phyloP scores from a whole-genome alignment of 108 stramenopile species.

The Licmophora abbreviata region DNA sequence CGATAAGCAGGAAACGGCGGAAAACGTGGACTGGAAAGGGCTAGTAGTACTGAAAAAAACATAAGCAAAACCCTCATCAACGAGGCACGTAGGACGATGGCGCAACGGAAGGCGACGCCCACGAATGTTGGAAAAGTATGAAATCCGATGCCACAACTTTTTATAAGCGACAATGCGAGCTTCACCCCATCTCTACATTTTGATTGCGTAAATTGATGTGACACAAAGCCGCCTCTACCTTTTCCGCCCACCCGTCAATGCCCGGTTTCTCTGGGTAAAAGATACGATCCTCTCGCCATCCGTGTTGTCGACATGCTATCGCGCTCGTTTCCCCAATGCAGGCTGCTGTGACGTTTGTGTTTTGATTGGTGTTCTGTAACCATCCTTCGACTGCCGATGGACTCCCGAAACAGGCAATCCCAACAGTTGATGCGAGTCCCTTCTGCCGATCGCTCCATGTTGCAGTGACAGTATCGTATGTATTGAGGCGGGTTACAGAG shows the following conservation, averaged over 20 bases:
- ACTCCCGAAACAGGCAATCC: constrained; percentile 74
- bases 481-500: constrained; percentile 58
- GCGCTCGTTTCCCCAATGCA: constrained; percentile 85
- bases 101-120: no score
- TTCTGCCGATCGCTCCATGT: constrained; percentile 46
- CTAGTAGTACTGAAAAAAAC: no score
- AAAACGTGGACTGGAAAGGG: no score
- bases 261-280: constrained; percentile 79
- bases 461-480: constrained; percentile 80
- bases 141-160: no score
- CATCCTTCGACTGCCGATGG: constrained; percentile 80
- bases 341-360: constrained; percentile 45
- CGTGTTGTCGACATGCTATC: constrained; percentile 42
- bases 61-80: no score
- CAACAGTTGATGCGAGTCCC: constrained; percentile 22
- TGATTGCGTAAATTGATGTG: no score
- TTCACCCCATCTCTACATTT: no score
- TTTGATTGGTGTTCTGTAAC: constrained; percentile 54
- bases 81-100: no score
- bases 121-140: no score
- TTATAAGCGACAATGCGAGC: no score
- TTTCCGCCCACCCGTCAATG: constrained; percentile 70
- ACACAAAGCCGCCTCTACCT: constrained; percentile 26
- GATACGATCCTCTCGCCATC: constrained; percentile 52
- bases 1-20: no score